phyloP scores from a whole-genome alignment of 495 filamentous ascomycete genomes.

The Podospora comata region DNA sequence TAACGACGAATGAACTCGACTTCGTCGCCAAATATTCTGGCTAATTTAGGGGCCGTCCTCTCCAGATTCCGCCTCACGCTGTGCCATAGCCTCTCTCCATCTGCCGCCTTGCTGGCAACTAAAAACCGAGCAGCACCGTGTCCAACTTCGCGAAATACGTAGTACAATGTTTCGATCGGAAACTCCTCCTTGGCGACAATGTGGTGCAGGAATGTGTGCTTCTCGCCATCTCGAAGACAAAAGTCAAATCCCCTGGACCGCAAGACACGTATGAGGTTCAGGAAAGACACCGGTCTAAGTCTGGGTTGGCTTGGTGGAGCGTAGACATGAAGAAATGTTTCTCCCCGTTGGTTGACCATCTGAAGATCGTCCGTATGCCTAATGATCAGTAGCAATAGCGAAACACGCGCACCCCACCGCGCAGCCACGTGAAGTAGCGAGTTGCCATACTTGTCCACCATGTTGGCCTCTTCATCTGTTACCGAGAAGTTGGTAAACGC shows the following conservation, averaged over 20 bases:
- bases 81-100: constrained; percentile 32
- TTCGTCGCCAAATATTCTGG: constrained; percentile 36
- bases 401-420: constrained; percentile 34
- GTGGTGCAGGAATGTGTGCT: constrained; percentile 32
- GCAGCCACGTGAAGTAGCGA: constrained; percentile 34
- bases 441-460: constrained; percentile 34
- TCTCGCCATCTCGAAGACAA: constrained; percentile 33
- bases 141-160: constrained; percentile 33
- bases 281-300: constrained; percentile 31
- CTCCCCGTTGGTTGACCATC: constrained; percentile 32
- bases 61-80: constrained; percentile 33
- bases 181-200: constrained; percentile 31
- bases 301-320: constrained; percentile 29
- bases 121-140: constrained; percentile 34
- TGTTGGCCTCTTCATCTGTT: constrained; percentile 33
- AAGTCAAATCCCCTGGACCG: constrained; percentile 35
- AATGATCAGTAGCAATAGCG: constrained; percentile 31
- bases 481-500: constrained; percentile 30
- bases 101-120: constrained; percentile 30
- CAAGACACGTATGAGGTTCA: constrained; percentile 32
- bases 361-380: constrained; percentile 32
- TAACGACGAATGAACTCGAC: constrained; percentile 35
- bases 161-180: constrained; percentile 31
- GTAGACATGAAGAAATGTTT: constrained; percentile 36
- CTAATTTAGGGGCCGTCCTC: constrained; percentile 29